These are phyloP conservation scores for Senna tora DNA, from an alignment of 306 rosid genomes.

Conservation along the genomic window DNA sequence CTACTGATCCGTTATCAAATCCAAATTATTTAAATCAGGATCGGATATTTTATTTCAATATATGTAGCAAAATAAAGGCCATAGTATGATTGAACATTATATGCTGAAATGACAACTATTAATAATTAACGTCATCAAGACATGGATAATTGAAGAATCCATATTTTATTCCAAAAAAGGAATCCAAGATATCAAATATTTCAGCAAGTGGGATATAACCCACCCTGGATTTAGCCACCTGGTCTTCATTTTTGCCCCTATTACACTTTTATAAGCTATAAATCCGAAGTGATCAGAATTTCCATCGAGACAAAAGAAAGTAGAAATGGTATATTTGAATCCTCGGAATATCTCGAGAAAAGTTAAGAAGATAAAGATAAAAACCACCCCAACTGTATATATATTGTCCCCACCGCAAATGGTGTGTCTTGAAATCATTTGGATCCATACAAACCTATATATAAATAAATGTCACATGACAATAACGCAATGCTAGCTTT, in stretches of 20 bases:
- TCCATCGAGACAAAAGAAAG: neutral
- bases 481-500: slow-evolving; percentile 25
- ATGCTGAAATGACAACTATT: slow-evolving; percentile 34
- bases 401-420: neutral
- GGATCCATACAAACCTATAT: slow-evolving; percentile 5
- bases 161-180: neutral
- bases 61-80: neutral
- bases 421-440: slow-evolving; percentile 29
- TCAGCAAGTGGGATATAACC: neutral
- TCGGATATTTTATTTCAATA: neutral
- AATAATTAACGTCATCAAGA: slow-evolving; percentile 10
- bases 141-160: slow-evolving; percentile 20
- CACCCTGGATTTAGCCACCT: neutral
- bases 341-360: slow-evolving; percentile 9
- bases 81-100: slow-evolving; percentile 21
- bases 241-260: neutral
- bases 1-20: neutral
- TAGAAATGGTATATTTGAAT: neutral
- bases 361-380: neutral
- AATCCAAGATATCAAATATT: slow-evolving; percentile 21
- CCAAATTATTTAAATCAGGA: neutral
- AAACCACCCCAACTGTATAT: neutral
- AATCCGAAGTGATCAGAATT: neutral
- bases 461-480: neutral
- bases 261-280: neutral